Base-by-base conservation (phyloP, 768 basidiomycete genomes). In the Vararia minispora region DNA sequence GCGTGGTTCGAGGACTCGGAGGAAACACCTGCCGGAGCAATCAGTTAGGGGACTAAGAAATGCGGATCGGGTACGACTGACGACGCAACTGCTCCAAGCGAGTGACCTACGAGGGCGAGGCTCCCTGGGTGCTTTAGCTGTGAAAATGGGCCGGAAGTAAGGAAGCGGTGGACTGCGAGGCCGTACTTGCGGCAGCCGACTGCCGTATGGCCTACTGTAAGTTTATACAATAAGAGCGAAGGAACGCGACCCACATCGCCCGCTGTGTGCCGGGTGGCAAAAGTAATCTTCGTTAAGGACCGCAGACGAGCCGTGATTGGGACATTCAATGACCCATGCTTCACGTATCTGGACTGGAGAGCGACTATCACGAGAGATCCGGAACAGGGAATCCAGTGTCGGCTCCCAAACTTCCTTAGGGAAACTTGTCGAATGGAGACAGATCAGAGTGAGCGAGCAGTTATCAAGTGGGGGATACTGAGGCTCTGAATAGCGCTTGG, bases 381-480 rank as follows among this genome's bases (percentile, higher is more conserved):
- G 40, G 34, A 60, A 65, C 13, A 76, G 50, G 6, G 70, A 65
- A 6, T 69, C 66, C 3, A 77, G 55, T 0, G 64, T 62, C 0
- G 74, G 72, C 44, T 76, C 74, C 69, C 71, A 76, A 13, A 61
- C 60, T 46, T 76, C 74, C 45, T 76, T 76, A 48, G 68, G 69
- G 48, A 69, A 72, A 0, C 74, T 65, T 2, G 69, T 72, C 6
- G 65, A 72, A 45, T 76, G 74, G 1, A 69, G 51, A 35, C 73
- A 63, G 23, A 76, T 51, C 24, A 74, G 54, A 0, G 74, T 74
- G 10, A 65, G 33, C 0, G 65, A 71, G n/a, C 58, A 55, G 0
- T 55, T 47, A 32, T 69, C 66, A 16, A 56, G 36, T 3, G 58
- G 44, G 33, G 57, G 40, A 13, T 57, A 54, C 1, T 59, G 62